phyloP scores from a whole-genome alignment of 805 yeast genomes.

The Diddensiella santjacobensis region DNA sequence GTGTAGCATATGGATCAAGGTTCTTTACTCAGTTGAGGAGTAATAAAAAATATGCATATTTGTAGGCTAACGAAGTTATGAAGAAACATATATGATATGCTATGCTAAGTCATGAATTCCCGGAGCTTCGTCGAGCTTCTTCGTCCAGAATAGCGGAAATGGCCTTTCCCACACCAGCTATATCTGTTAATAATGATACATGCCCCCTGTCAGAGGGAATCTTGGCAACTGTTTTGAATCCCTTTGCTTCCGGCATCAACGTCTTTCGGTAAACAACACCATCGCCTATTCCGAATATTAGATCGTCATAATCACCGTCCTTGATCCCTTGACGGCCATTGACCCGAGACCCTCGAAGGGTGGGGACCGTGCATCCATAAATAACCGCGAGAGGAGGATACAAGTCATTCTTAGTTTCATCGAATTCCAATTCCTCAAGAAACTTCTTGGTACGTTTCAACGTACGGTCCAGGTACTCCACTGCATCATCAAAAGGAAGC shows the following conservation, averaged over 20 bases:
- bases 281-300: conserved; percentile 86
- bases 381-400: conserved; percentile 86
- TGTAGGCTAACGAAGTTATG: too few species aligned
- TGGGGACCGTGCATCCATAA: conserved; percentile 78
- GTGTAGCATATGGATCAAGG: conserved; percentile 84
- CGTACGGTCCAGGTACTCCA: conserved; percentile 59
- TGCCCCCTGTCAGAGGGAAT: conserved; percentile 68
- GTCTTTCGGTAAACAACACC: conserved; percentile 85
- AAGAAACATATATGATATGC: neutral
- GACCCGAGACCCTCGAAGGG: conserved; percentile 77
- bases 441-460: conserved; percentile 57
- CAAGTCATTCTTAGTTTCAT: conserved; percentile 40
- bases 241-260: conserved; percentile 73
- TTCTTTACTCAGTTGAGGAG: conserved; percentile 45
- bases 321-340: conserved; percentile 56
- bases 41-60: neutral
- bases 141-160: conserved; percentile 55
- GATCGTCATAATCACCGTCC: conserved; percentile 69
- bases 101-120: neutral
- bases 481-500: conserved; percentile 47
- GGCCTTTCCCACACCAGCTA: conserved; percentile 68
- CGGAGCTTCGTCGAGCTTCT: conserved; percentile 9
- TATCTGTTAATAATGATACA: conserved; percentile 72
- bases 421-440: conserved; percentile 51
- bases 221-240: conserved; percentile 68